Conservation (phyloP, 2,329 filamentous ascomycete genomes). For the Claviceps sp. region DNA sequence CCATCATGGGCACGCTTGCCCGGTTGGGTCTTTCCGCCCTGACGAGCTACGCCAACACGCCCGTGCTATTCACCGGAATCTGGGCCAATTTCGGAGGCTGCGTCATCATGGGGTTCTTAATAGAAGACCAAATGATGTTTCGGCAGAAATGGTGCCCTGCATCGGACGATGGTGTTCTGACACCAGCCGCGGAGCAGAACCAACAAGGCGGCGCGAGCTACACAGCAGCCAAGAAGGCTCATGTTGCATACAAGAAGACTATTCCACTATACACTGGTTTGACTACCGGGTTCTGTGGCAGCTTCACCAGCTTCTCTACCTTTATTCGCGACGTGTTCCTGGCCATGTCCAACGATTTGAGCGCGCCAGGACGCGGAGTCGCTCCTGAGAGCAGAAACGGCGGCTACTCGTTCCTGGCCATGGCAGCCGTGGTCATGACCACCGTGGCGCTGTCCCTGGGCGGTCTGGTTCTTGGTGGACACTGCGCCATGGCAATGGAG, state of each 20-base stretch:
- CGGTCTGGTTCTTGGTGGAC: conserved; percentile 58
- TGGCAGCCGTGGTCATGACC: conserved; percentile 59
- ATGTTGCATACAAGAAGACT: conserved; percentile 61
- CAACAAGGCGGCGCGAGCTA: conserved; percentile 29
- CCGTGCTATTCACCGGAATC: conserved; percentile 58
- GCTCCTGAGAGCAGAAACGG: conserved; percentile 40
- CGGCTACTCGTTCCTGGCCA: conserved; percentile 73
- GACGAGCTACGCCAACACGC: conserved; percentile 66
- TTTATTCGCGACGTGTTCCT: conserved; percentile 74
- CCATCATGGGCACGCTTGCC: conserved; percentile 71
- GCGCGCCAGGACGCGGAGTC: conserved; percentile 22
- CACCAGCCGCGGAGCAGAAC: conserved; percentile 15
- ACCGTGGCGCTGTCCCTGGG: conserved; percentile 59
- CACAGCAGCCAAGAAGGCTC: conserved; percentile 38
- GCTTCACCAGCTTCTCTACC: conserved; percentile 79
- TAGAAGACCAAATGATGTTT: conserved; percentile 67
- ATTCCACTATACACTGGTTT: conserved; percentile 82
- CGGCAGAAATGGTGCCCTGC: conserved; percentile 48
- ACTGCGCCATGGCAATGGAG: conserved; percentile 54
- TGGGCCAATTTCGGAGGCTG: conserved; percentile 85
- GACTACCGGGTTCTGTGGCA: conserved; percentile 77
- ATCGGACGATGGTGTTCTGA: conserved; percentile 23
- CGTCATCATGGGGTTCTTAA: conserved; percentile 72
- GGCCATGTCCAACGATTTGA: conserved; percentile 61
- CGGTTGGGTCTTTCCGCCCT: conserved; percentile 68